Conservation (phyloP, 2,329 filamentous ascomycete genomes). For the Paraphaeosphaeria sporulosa region DNA sequence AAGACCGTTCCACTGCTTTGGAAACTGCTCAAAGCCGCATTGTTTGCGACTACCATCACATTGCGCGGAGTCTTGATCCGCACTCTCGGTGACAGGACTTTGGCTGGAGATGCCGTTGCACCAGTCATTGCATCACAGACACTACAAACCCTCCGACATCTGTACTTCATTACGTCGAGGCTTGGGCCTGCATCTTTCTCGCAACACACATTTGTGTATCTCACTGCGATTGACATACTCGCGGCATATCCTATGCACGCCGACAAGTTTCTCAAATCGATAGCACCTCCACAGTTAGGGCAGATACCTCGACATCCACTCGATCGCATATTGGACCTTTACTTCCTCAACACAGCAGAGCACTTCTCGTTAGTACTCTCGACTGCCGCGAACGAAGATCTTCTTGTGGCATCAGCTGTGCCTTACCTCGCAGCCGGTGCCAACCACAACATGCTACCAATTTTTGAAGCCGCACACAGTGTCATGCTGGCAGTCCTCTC, state of each 20-base stretch:
- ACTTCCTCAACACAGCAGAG: slow-evolving; percentile 86
- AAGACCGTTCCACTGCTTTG: slow-evolving; percentile 76
- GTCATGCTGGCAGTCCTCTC: slow-evolving; percentile 81
- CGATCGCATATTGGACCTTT: slow-evolving; percentile 79
- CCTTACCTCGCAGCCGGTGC: slow-evolving; percentile 73
- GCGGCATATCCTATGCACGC: slow-evolving; percentile 72
- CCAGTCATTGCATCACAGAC: slow-evolving; percentile 74
- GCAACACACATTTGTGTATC: slow-evolving; percentile 83
- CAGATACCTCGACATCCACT: slow-evolving; percentile 69
- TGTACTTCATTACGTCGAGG: slow-evolving; percentile 82
- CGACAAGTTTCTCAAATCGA: slow-evolving; percentile 71
- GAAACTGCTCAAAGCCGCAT: slow-evolving; percentile 75
- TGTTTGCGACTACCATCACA: slow-evolving; percentile 78
- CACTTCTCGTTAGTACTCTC: slow-evolving; percentile 78
- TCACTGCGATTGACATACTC: slow-evolving; percentile 83
- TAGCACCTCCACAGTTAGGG: slow-evolving; percentile 63
- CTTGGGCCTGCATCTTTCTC: slow-evolving; percentile 78
- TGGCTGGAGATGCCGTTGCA: slow-evolving; percentile 66
- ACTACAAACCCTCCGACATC: slow-evolving; percentile 75
- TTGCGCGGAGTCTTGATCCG: slow-evolving; percentile 78
- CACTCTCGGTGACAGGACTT: slow-evolving; percentile 62
- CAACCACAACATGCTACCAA: slow-evolving; percentile 65
- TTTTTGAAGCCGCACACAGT: slow-evolving; percentile 91
- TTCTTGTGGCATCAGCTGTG: slow-evolving; percentile 77
- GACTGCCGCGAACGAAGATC: slow-evolving; percentile 70